Evolutionary conservation across 208 protist genomes (phyloP).

Genomic region (Blechomonas ayalai): DNA sequence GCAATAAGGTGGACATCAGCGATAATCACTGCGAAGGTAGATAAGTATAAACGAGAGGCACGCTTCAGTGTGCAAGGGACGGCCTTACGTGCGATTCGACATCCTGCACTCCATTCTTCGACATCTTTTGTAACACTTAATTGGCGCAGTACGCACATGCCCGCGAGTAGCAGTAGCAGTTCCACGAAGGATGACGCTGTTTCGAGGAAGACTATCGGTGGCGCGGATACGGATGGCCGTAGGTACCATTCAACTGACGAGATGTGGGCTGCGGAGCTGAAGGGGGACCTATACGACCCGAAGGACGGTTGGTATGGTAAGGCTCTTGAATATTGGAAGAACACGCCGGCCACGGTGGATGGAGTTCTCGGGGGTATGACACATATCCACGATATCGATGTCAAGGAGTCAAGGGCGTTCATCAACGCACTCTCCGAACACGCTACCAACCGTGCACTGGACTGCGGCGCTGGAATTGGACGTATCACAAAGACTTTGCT

Average conservation of each 20-base stretch:
- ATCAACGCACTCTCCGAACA: slow-evolving; percentile 49
- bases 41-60: too few relatives aligned
- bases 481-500: slow-evolving; percentile 80
- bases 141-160: too few relatives aligned
- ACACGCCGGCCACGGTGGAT: slow-evolving; percentile 71
- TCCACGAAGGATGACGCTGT: too few relatives aligned
- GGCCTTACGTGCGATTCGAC: too few relatives aligned
- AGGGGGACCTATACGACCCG: slow-evolving; percentile 64
- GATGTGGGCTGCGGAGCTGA: slow-evolving; percentile 68
- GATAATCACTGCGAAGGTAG: too few relatives aligned
- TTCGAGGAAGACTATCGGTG: slow-evolving; percentile 36
- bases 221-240: slow-evolving; percentile 54
- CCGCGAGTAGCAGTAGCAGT: too few relatives aligned
- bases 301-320: slow-evolving; percentile 85
- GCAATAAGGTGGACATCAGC: too few relatives aligned
- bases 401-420: slow-evolving; percentile 54
- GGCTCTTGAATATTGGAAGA: slow-evolving; percentile 83
- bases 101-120: too few relatives aligned
- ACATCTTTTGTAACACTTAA: too few relatives aligned
- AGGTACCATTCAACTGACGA: slow-evolving; percentile 46
- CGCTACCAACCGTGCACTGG: slow-evolving; percentile 61
- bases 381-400: slow-evolving; percentile 65
- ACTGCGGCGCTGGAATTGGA: slow-evolving; percentile 91
- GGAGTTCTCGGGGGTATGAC: slow-evolving; percentile 89
- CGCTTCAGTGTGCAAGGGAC: too few relatives aligned